Evolutionary conservation across 1,284 basidiomycete species (phyloP), one percentile per base, ranked within the genome.

Genomic region (Retiboletus flavoniger): DNA sequence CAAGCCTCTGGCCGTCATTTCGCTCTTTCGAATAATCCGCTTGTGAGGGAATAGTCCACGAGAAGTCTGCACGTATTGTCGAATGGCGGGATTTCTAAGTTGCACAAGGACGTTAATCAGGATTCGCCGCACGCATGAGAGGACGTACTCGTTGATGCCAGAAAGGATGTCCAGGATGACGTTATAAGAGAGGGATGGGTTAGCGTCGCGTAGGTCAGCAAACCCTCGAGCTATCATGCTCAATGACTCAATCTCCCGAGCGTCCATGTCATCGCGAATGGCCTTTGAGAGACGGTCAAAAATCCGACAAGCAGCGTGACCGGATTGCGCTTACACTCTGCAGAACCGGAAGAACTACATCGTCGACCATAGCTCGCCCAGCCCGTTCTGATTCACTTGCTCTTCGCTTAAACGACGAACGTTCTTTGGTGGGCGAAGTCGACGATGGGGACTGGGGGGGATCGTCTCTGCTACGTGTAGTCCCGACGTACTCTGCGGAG

Each of bases 141-240:
- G 47, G 13, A 80, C 90, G 60, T 71, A 94, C 91, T 92, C 88
- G 70, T 95, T 92, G 67, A 98, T 91, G 24, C 91, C 93, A 26
- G 87, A 80, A n/a, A 98, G 76, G 48, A 98, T 83, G 63, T 97
- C 94, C 48, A 95, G 83, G 42, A 98, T 83, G 49, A 95, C 76
- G 56, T 85, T 86, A 69, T 96, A 96, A 0, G 91, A 89, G 13
- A 96, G 76, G 54, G 88, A 84, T 0, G 95, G 84, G 64, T 95
- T 94, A 28, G 83, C 81, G 26, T 87, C 83, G 56, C 85, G 85
- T 26, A 98, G 78, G 64, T 95, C 92, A 47, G 83, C 75, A 70
- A 98, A 97, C 1, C 95, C 95, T 56, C 92, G 81, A 41, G 90
- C 84, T 44, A 98, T 81, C 84, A 95, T 91, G 69, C 89, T 91